A percentile compares a stretch with the other conserved stretches of the same genome.
Evolutionary conservation across 2,329 filamentous ascomycete genomes (phyloP).

Genomic region (Beauveria pseudobassiana): DNA sequence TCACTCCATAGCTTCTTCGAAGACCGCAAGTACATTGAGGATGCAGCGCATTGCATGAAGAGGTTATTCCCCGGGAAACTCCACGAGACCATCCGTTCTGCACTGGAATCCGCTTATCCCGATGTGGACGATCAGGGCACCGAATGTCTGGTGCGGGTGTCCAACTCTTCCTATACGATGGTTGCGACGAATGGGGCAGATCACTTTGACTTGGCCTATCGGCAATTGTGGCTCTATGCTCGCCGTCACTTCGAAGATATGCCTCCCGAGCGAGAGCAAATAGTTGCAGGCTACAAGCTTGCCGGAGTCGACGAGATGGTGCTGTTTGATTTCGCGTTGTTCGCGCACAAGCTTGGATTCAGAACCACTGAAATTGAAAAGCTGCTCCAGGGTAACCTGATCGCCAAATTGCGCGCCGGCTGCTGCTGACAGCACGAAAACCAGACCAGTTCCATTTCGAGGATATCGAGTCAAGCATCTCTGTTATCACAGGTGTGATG

Average conservation of each 20-base stretch:
- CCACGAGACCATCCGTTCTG: neutral
- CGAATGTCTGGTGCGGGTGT: too few relatives aligned
- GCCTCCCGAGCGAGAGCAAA: neutral
- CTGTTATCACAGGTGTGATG: neutral
- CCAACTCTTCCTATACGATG: too few relatives aligned
- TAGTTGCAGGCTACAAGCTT: neutral
- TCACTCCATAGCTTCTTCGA: neutral
- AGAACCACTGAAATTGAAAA: conserved; percentile 8
- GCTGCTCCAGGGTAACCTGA: conserved; percentile 3
- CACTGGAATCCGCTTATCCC: neutral
- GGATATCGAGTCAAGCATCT: neutral
- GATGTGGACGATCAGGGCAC: too few relatives aligned
- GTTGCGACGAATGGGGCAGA: neutral
- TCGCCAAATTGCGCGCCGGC: neutral
- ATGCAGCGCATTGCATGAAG: neutral
- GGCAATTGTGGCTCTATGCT: conserved; percentile 11
- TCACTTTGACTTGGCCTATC: conserved; percentile 10
- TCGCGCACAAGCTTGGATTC: conserved; percentile 10
- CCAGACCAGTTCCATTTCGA: neutral
- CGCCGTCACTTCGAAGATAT: conserved; percentile 10
- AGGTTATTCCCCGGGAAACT: neutral
- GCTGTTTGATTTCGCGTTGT: conserved; percentile 7
- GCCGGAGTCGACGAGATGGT: conserved; percentile 4
- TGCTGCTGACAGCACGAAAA: conserved; percentile 1
- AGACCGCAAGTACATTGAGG: neutral